These are phyloP conservation scores for Pyrenochaeta sp. DNA, from an alignment of 2,329 filamentous ascomycete species.

Conservation along the genomic window DNA sequence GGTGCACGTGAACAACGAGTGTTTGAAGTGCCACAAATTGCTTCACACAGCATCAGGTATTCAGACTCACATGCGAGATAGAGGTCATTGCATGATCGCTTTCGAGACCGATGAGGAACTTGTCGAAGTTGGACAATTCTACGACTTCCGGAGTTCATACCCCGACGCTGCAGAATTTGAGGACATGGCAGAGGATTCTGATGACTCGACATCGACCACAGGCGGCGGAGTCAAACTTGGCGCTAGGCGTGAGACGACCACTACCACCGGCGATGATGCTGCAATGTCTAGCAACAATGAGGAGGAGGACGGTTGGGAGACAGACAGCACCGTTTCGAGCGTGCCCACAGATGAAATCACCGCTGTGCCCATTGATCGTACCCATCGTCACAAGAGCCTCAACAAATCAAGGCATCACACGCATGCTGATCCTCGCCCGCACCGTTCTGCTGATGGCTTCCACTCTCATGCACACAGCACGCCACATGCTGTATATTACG, in stretches of 20 bases:
- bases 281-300: constrained; percentile 61
- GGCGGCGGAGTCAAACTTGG: constrained; percentile 73
- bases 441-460: constrained; percentile 78
- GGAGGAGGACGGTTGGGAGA: constrained; percentile 90
- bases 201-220: constrained; percentile 57
- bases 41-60: constrained; percentile 80
- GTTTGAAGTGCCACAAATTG: constrained; percentile 84
- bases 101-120: constrained; percentile 89
- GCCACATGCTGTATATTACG: constrained; percentile 80
- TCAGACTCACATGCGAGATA: constrained; percentile 97
- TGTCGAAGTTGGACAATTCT: constrained; percentile 93
- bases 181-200: constrained; percentile 54
- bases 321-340: constrained; percentile 85
- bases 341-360: constrained; percentile 85
- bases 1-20: constrained; percentile 81
- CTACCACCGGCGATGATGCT: constrained; percentile 44
- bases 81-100: constrained; percentile 95
- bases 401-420: constrained; percentile 79
- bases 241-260: constrained; percentile 61
- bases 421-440: constrained; percentile 72
- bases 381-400: constrained; percentile 75
- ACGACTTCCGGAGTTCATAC: constrained; percentile 96
- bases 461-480: constrained; percentile 81
- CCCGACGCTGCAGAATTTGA: constrained; percentile 76
- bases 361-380: constrained; percentile 77